Base-by-base conservation (phyloP, 2,329 filamentous ascomycete genomes). In the Arthrinium phaeospermum region DNA sequence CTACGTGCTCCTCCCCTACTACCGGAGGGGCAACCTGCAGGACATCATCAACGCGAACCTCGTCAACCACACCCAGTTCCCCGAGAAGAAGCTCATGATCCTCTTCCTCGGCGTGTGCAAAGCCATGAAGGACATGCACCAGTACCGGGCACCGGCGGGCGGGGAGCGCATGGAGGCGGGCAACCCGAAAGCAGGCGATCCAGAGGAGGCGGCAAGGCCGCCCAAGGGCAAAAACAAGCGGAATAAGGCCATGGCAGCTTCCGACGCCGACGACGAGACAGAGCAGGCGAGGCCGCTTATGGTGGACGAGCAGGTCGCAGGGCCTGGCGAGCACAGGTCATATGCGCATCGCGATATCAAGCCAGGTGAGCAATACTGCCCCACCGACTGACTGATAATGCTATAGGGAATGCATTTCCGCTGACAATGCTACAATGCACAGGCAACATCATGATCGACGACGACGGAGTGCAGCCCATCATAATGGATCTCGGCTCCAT, bases 31-130 rank as follows among this genome's bases (percentile, higher is more conserved):
- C 19, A 99, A 99, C 82, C 88, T 99, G 49, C 96, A 99, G 85
- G 96, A 99, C 84, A 93, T 97, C 80, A 98, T 99, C 86, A 99
- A 99, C 83, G 96, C 96, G 75, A 99, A 99, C 83, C 86, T 98
- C 71, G 96, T 99, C 82, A 98, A 98, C 83, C 94, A 97, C 81
- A 94, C 93, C 49, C 89, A 88, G 70, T 98, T 99, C 79, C 95
- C 96, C 0, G 96, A 98, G 85, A 90, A 91, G 80, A 89, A 92
- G 78, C 86, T 99, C 74, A 96, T 98, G 95, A 87, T 92, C 72
- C 83, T 99, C 73, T 98, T 99, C 82, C 85, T 98, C 57, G 96
- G 96, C 22, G 95, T 99, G 2, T 98, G 96, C 82, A 91, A 91
- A 78, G 96, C 94, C 61, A 85, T 99, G 73, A 92, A 92, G 80